Evolutionary conservation across 805 yeast species (phyloP), one percentile per base, ranked within the genome.

Genomic region (Candida qinlingensis): DNA sequence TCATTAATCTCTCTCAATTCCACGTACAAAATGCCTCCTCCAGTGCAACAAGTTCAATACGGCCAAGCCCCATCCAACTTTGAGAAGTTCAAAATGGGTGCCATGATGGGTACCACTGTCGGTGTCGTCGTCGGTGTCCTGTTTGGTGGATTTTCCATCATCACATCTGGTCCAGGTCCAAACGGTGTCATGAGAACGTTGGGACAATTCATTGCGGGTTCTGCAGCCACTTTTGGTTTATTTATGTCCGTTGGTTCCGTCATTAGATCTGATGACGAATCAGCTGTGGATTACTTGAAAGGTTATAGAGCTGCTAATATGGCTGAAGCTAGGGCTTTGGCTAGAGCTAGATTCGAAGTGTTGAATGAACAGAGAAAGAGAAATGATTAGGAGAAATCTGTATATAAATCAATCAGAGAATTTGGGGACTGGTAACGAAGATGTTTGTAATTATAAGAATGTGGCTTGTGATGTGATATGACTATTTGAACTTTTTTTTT

Each of bases 71-170:
- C 95, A 49, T 85, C 97, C 43, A 82, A 85, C 69, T 89, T 91
- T 72, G 97, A 94, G 48, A 94, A 94, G 73, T 87, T 94, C 80
- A 94, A 94, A 72, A 94, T 94, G 98, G 99, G 99, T 47, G 84
- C 90, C 52, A 73, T 92, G 73, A 94, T 94, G 97, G 99, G 99
- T 54, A 81, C 75, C 13, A 67, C 75, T 2, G 76, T 71, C 19
- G 99, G 99, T 55, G 94, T 90, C 8, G 94, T 95, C 62, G 89
- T 92, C 37, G 99, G 99, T 54, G 85, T 92, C 42, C 72, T 95
- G 56, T 94, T 92, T 67, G 99, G 98, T 45, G 96, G 97, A 27
- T 82, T 87, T 62, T 85, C 97, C 50, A 85, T 95, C 57, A 67
- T 89, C 55, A 91, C 90, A 48, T 83, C 86, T 57, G 99, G 99